phyloP scores from a whole-genome alignment of 805 yeast genomes.

The Wickerhamiella nectarea region DNA sequence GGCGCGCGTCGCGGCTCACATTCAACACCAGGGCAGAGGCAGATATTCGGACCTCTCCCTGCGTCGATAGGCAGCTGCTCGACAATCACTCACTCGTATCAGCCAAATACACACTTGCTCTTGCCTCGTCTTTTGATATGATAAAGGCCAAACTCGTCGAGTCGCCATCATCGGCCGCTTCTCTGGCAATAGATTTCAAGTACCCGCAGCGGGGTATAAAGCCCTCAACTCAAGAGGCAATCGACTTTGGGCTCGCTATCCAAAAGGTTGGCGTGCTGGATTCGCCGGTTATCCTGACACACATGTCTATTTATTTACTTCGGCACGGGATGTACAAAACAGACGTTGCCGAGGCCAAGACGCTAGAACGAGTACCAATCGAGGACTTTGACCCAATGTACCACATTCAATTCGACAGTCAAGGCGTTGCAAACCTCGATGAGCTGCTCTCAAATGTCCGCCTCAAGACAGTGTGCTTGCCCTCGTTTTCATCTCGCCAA shows the following conservation, averaged over 20 bases:
- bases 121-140: neutral
- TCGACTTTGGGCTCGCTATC: neutral
- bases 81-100: neutral
- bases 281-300: neutral
- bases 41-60: conserved; percentile 5
- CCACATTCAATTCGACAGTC: neutral
- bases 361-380: neutral
- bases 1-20: conserved; percentile 6
- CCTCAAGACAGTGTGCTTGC: neutral
- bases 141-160: conserved; percentile 1
- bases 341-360: conserved; percentile 7
- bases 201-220: conserved; percentile 5
- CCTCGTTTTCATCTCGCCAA: conserved; percentile 6
- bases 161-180: neutral
- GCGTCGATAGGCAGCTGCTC: conserved; percentile 4
- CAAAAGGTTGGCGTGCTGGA: neutral
- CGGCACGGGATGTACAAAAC: conserved; percentile 7
- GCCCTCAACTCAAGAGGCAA: neutral
- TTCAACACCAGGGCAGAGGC: conserved; percentile 8
- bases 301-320: neutral
- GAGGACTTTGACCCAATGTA: neutral
- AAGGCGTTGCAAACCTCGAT: neutral
- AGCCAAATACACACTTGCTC: neutral
- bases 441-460: neutral
- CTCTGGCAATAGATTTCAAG: neutral